Conservation (phyloP, 306 rosid species). For the Argentina anserina region DNA sequence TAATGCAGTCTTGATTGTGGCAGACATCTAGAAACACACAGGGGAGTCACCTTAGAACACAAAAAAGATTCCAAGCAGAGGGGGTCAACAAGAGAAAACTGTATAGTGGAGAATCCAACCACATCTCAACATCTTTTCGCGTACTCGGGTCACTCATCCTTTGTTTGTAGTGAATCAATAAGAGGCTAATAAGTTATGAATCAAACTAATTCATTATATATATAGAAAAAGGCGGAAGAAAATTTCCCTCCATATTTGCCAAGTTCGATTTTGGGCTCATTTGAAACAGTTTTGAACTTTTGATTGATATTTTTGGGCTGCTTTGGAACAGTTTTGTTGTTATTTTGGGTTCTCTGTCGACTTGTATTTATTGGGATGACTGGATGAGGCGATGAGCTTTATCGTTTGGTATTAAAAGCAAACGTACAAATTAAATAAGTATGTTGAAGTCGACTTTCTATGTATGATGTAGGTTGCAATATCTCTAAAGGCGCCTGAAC, state of each 20-base stretch:
- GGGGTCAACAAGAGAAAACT: constrained; percentile 28
- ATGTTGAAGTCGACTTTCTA: too few relatives aligned
- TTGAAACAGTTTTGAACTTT: neutral
- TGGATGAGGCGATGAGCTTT: too few relatives aligned
- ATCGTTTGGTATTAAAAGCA: too few relatives aligned
- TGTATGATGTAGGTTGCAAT: too few relatives aligned
- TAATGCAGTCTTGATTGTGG: constrained; percentile 46
- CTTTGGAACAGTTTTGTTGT: neutral
- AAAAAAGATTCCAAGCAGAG: constrained; percentile 23
- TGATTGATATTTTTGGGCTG: neutral
- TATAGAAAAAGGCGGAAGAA: neutral
- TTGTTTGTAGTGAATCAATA: neutral
- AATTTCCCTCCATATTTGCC: neutral
- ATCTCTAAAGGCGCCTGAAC: too few relatives aligned
- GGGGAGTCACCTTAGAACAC: constrained; percentile 30
- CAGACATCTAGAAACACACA: constrained; percentile 40
- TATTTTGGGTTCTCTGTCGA: neutral
- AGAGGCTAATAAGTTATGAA: neutral
- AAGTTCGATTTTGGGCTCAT: neutral
- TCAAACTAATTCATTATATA: neutral
- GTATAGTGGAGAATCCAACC: constrained; percentile 7
- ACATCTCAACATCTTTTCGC: neutral
- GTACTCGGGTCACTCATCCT: neutral
- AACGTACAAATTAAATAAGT: too few relatives aligned
- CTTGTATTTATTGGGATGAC: too few relatives aligned